Evolutionary conservation across 176 grass and related monocot species (phyloP).

Genomic region (Cenchrus americanus): DNA sequence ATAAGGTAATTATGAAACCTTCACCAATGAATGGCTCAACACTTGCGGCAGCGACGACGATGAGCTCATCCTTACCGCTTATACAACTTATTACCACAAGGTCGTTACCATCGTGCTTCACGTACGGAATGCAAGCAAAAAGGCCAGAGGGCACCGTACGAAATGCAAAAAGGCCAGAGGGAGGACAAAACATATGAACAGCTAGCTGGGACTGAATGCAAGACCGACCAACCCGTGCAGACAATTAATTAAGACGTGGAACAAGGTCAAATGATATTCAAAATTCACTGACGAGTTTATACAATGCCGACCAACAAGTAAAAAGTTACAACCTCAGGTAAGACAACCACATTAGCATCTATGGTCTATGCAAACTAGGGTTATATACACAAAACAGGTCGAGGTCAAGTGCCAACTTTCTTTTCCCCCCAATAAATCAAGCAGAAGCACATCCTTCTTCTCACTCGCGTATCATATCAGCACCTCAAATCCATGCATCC

Average conservation of each 20-base stretch:
- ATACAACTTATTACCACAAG: no score
- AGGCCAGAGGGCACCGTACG: no score
- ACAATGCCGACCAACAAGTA: neutral
- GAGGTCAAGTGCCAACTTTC: constrained; percentile 24
- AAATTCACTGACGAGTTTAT: constrained; percentile 32
- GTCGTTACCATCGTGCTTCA: no score
- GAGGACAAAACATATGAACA: no score
- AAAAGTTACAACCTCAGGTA: constrained; percentile 38
- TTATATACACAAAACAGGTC: constrained; percentile 44
- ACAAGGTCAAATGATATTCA: constrained; percentile 5
- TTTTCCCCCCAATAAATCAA: constrained; percentile 42
- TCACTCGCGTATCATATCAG: constrained; percentile 35
- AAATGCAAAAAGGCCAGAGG: no score
- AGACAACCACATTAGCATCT: constrained; percentile 35
- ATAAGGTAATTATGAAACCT: no score
- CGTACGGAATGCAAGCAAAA: no score
- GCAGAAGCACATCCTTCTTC: constrained; percentile 46
- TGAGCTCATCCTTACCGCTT: no score
- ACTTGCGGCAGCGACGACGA: no score
- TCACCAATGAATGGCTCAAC: no score
- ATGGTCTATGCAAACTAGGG: constrained; percentile 52
- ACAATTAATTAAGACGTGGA: neutral
- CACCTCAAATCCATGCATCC: constrained; percentile 43
- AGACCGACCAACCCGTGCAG: neutral
- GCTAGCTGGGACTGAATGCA: no score